Percentiles rank a stretch among this genome's conserved stretches.
Conservation (phyloP, 768 basidiomycete genomes). For the Arthromyces matolae region DNA sequence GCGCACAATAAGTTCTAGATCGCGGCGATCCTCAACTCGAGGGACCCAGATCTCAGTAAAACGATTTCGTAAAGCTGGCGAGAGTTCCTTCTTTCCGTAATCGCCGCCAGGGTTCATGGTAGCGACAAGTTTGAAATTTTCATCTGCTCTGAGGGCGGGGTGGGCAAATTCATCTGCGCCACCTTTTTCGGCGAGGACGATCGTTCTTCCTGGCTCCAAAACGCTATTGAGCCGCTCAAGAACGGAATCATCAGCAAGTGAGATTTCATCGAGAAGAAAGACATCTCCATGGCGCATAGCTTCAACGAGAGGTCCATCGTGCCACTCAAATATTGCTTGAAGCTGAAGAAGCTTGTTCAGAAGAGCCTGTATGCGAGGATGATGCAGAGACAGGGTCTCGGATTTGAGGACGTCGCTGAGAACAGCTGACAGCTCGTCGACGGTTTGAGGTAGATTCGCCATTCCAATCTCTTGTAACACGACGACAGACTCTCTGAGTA, state of each 20-base stretch:
- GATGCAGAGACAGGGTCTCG: conserved; percentile 24
- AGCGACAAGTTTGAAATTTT: conserved; percentile 83
- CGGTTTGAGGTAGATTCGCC: conserved; percentile 16
- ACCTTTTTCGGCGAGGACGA: conserved; percentile 84
- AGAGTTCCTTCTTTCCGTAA: conserved; percentile 98
- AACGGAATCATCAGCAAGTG: conserved; percentile 96
- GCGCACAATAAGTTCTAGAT: conserved; percentile 75
- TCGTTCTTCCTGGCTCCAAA: conserved; percentile 82
- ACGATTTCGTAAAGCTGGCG: conserved; percentile 92
- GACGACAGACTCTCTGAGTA: conserved; percentile 38
- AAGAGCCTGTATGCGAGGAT: conserved; percentile 36
- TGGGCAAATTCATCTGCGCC: conserved; percentile 73
- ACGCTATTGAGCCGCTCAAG: conserved; percentile 96
- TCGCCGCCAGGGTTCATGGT: conserved; percentile 99
- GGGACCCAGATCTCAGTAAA: conserved; percentile 99
- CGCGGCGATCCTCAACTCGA: conserved; percentile 63
- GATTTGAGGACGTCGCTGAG: conserved; percentile 28
- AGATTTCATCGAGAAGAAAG: conserved; percentile 94
- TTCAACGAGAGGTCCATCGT: conserved; percentile 91
- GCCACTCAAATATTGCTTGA: conserved; percentile 92
- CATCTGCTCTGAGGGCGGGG: conserved; percentile 59
- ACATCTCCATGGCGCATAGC: conserved; percentile 86
- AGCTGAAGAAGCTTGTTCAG: conserved; percentile 45
- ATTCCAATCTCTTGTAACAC: conserved; percentile 43
- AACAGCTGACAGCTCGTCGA: conserved; percentile 24